These are phyloP conservation scores for Mortierella claussenii DNA, from an alignment of 192 early-diverging fungal genomes.

Conservation along the genomic window DNA sequence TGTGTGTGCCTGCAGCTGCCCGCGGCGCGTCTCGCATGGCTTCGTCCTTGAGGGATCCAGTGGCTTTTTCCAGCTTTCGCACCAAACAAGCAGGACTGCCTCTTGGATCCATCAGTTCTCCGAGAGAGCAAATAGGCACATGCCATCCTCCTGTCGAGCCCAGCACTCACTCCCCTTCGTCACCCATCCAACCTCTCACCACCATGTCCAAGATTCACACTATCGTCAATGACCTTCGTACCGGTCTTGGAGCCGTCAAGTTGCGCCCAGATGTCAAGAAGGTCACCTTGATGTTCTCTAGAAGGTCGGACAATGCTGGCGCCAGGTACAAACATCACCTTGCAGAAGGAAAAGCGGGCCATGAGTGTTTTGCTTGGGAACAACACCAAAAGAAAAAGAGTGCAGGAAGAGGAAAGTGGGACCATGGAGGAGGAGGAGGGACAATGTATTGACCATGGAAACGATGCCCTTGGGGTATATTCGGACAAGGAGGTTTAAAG, in stretches of 20 bases:
- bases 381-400: not conserved
- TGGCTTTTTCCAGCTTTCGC: constrained; percentile 1
- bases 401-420: not conserved
- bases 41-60: not conserved
- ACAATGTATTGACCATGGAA: no score
- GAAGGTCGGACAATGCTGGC: constrained; percentile 58
- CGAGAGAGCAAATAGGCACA: no score
- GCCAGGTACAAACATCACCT: no score
- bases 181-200: no score
- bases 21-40: not conserved
- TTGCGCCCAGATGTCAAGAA: constrained; percentile 59
- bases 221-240: constrained; percentile 49
- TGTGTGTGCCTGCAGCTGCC: no score
- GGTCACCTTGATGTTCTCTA: constrained; percentile 58
- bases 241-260: constrained; percentile 61
- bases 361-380: no score
- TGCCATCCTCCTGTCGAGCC: no score
- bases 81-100: not conserved
- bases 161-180: no score
- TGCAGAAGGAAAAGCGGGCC: no score
- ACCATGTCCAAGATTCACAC: constrained; percentile 35
- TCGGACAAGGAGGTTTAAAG: no score
- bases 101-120: not conserved
- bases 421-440: no score
- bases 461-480: no score